Conservation (phyloP, 1,284 basidiomycete species). For the Pseudozyma sp. region DNA sequence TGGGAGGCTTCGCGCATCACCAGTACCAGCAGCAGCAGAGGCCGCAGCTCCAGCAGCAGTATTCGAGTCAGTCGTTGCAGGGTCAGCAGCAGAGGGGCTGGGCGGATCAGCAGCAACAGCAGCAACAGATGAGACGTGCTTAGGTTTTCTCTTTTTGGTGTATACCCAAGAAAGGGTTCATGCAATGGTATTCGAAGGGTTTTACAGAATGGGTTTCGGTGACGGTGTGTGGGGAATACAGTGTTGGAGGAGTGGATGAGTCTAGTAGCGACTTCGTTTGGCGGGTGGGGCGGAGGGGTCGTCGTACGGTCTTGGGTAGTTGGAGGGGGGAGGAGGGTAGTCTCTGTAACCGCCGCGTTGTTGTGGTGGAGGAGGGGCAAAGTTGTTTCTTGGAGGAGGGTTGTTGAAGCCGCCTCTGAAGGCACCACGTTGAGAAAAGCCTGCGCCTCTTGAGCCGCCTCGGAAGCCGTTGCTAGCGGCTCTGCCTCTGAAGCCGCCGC, state of each 20-base stretch:
- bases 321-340: constrained; percentile 9
- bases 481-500: constrained; percentile 70
- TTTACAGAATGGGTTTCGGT: not conserved
- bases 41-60: constrained; percentile 25
- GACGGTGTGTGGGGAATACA: constrained; percentile 12
- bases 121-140: constrained; percentile 18
- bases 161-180: not conserved
- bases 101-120: constrained; percentile 17
- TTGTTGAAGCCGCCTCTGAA: constrained; percentile 27
- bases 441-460: constrained; percentile 53
- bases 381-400: constrained; percentile 12
- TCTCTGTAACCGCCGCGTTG: constrained; percentile 14
- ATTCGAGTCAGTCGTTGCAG: constrained; percentile 8
- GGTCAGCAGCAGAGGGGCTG: constrained; percentile 12
- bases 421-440: constrained; percentile 6
- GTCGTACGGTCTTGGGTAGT: constrained; percentile 14
- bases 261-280: constrained; percentile 42
- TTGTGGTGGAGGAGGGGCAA: not conserved
- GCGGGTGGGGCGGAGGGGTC: constrained; percentile 31
- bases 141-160: constrained; percentile 2
- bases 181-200: not conserved
- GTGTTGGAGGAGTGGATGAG: not conserved
- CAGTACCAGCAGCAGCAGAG: constrained; percentile 17
- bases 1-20: constrained; percentile 10
- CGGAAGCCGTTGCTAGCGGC: constrained; percentile 56